These are phyloP conservation scores for Mycena olivaceomarginata DNA, from an alignment of 768 basidiomycete species.

Conservation along the genomic window DNA sequence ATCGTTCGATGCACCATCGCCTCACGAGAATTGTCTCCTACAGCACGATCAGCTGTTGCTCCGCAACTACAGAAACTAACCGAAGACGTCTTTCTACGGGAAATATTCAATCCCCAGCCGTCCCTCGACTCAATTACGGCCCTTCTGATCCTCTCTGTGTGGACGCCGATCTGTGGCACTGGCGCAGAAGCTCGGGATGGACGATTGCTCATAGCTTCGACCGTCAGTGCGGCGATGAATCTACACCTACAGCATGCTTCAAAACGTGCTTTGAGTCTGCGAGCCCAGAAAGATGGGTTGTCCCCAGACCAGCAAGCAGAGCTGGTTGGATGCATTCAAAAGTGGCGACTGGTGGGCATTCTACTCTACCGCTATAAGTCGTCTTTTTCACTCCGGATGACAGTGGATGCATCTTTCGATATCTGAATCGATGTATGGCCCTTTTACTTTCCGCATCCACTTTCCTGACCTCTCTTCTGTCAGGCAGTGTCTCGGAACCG, in stretches of 20 bases:
- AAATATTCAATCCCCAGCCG: constrained; percentile 64
- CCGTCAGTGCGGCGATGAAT: constrained; percentile 68
- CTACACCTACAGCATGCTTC: constrained; percentile 61
- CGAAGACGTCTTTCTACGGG: constrained; percentile 60
- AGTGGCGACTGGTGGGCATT: constrained; percentile 59
- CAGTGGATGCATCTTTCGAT: constrained; percentile 64
- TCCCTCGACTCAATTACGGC: constrained; percentile 64
- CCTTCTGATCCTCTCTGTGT: constrained; percentile 64
- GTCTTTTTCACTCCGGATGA: constrained; percentile 15
- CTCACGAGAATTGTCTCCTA: constrained; percentile 63
- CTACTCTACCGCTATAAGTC: constrained; percentile 20
- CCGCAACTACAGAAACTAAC: constrained; percentile 64
- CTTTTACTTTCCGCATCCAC: background rate
- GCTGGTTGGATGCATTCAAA: constrained; percentile 55
- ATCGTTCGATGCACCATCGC: constrained; percentile 68
- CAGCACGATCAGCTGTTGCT: constrained; percentile 57
- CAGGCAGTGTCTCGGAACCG: constrained; percentile 66
- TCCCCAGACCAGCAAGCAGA: constrained; percentile 44
- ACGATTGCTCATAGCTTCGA: constrained; percentile 62
- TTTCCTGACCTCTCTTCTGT: background rate
- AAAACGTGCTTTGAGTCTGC: constrained; percentile 54
- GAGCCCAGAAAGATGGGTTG: constrained; percentile 46
- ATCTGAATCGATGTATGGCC: constrained; percentile 60
- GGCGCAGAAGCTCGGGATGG: constrained; percentile 57
- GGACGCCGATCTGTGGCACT: constrained; percentile 62